These are phyloP conservation scores for Esteya vermicola DNA, from an alignment of 2,329 filamentous ascomycete genomes.

Conservation along the genomic window DNA sequence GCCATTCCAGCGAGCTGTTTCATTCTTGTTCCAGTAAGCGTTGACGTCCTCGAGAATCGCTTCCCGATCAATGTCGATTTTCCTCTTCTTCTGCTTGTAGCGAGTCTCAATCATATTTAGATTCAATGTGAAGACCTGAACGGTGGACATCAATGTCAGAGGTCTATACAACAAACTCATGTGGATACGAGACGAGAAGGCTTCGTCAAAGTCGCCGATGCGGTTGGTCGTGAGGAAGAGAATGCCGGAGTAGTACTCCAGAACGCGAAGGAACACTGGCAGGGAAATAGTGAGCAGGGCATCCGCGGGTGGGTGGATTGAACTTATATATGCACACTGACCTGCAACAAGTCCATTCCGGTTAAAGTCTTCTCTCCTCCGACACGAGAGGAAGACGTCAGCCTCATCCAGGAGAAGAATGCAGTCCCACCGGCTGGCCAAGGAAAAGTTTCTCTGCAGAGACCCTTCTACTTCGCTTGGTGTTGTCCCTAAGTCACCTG, in stretches of 20 bases:
- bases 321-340: background rate
- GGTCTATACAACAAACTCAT: constrained; percentile 21
- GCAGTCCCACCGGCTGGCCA: constrained; percentile 14
- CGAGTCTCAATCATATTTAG: constrained; percentile 12
- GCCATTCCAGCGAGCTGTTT: constrained; percentile 16
- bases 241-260: constrained; percentile 12
- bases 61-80: constrained; percentile 11
- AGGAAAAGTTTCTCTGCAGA: constrained; percentile 8
- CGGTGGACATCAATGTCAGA: constrained; percentile 11
- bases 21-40: constrained; percentile 7
- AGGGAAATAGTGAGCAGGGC: too few relatives aligned
- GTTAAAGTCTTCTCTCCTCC: constrained; percentile 4
- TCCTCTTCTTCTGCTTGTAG: constrained; percentile 6
- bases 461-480: constrained; percentile 15
- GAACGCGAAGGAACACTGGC: constrained; percentile 9
- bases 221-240: constrained; percentile 12
- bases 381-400: constrained; percentile 9
- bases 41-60: constrained; percentile 12
- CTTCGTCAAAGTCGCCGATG: constrained; percentile 12
- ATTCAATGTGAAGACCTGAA: constrained; percentile 16
- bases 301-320: background rate
- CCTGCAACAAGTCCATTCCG: constrained; percentile 10
- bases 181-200: constrained; percentile 22
- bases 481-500: constrained; percentile 20
- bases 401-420: constrained; percentile 18